phyloP scores from a whole-genome alignment of 2,329 filamentous ascomycete species.

The Trichoderma pleuroti region DNA sequence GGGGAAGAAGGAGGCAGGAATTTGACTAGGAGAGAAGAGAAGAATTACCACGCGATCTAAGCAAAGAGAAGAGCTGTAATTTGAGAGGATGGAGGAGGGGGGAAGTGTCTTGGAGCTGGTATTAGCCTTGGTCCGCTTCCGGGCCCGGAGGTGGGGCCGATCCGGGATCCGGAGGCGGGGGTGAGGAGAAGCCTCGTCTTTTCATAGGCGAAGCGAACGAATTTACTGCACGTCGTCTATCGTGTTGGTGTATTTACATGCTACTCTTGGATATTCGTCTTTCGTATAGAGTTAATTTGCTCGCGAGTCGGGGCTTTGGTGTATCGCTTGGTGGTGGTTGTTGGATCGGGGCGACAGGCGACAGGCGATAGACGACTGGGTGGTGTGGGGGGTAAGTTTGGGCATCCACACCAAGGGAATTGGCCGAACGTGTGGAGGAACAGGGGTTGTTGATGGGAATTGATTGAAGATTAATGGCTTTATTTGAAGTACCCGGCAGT shows the following conservation, averaged over 20 bases:
- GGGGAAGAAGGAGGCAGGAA: not conserved
- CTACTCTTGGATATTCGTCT: no score
- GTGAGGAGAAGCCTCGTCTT: not conserved
- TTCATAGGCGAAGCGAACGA: not conserved
- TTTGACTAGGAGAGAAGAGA: not conserved
- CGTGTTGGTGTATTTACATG: not conserved
- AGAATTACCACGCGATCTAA: not conserved
- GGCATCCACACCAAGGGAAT: not conserved
- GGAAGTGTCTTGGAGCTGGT: not conserved
- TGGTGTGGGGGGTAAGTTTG: not conserved
- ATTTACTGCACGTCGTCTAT: not conserved
- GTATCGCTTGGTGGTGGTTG: not conserved
- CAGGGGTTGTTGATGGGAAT: not conserved
- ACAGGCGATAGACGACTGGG: not conserved
- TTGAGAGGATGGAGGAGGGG: not conserved
- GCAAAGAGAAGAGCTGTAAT: not conserved
- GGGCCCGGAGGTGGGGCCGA: conserved; percentile 2
- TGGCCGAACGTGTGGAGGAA: not conserved
- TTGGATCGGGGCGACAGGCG: not conserved
- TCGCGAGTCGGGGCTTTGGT: not conserved
- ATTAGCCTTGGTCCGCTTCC: not conserved
- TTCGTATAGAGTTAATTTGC: not conserved
- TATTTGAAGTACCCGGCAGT: not conserved
- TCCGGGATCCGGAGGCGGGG: not conserved
- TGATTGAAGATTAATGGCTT: not conserved